Evolutionary conservation across 179 eudicot species (phyloP).

Genomic region (Vitellaria paradoxa): DNA sequence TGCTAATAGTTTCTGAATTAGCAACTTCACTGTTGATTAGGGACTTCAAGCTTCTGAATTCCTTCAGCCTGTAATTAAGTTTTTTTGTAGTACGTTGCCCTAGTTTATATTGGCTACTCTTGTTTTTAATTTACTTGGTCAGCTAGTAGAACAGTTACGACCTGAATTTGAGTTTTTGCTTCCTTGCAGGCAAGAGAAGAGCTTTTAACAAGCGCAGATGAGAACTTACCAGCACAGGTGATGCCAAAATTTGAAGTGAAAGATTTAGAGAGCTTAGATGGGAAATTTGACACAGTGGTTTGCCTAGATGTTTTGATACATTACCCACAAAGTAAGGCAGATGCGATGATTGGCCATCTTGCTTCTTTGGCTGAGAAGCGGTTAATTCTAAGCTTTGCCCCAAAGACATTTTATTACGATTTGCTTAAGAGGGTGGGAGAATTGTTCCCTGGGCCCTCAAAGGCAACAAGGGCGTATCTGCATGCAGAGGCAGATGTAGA

Average conservation of each 20-base stretch:
- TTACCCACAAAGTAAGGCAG: constrained; percentile 94
- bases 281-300: constrained; percentile 85
- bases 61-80: neutral
- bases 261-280: constrained; percentile 84
- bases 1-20: no score
- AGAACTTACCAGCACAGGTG: constrained; percentile 29
- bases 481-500: constrained; percentile 95
- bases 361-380: constrained; percentile 90
- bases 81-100: neutral
- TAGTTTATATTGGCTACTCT: neutral
- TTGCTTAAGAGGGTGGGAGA: constrained; percentile 90
- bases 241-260: constrained; percentile 92
- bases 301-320: constrained; percentile 94
- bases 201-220: constrained; percentile 38
- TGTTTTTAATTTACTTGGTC: neutral
- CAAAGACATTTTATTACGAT: constrained; percentile 80
- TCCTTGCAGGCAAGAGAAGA: constrained; percentile 64
- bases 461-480: constrained; percentile 95
- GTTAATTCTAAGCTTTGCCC: constrained; percentile 86
- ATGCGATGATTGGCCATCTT: constrained; percentile 90
- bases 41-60: neutral
- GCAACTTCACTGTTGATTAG: neutral
- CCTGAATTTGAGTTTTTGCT: constrained; percentile 5
- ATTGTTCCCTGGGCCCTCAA: constrained; percentile 91
- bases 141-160: neutral